These are phyloP conservation scores for Arabidopsis thaliana DNA, from an alignment of 345 rosid genomes.

Conservation along the genomic window TAIR10.1 NC_003070.9:2831001-2831500, in stretches of 20 bases:
- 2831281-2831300: constrained; percentile 14
- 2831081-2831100: constrained; percentile 66
- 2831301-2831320: constrained; percentile 20
- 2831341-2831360: neutral
- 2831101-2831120: constrained; percentile 39
- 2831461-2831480: constrained; percentile 82
- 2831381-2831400: neutral
- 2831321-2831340: neutral
- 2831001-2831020: constrained; percentile 90
- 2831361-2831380: neutral
- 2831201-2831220: constrained; percentile 89
- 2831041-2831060: constrained; percentile 92
- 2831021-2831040: constrained; percentile 99
- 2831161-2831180: constrained; percentile 84
- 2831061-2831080: constrained; percentile 95
- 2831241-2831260: constrained; percentile 66
- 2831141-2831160: constrained; percentile 23
- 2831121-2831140: constrained; percentile 13
- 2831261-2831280: constrained; percentile 19
- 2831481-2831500: constrained; percentile 99
- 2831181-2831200: constrained; percentile 99
- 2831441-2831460: constrained; percentile 29
- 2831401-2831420: constrained; percentile 1
- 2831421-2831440: constrained; percentile 20
- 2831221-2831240: constrained; percentile 87